phyloP scores from a whole-genome alignment of 192 early-diverging fungal genomes.

The Coemansia sp. region DNA sequence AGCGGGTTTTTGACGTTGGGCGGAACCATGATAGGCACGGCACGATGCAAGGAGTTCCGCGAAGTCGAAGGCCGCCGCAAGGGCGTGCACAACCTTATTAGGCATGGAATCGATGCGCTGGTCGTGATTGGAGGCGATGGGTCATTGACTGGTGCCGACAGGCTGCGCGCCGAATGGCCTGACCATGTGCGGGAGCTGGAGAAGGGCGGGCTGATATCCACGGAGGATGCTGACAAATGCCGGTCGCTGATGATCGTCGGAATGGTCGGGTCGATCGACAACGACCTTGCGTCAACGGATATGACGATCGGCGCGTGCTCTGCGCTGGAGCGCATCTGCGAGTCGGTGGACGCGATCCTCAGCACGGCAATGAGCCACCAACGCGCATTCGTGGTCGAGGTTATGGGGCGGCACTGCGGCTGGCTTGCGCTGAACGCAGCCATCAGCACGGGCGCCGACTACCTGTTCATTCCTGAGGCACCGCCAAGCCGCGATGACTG shows the following conservation, averaged over 20 bases:
- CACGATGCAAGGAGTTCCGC: slow-evolving; percentile 85
- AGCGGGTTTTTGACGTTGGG: slow-evolving; percentile 83
- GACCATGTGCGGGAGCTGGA: slow-evolving; percentile 79
- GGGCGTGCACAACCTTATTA: slow-evolving; percentile 83
- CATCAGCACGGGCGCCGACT: slow-evolving; percentile 90
- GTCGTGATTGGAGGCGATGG: slow-evolving; percentile 97
- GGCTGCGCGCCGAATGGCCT: slow-evolving; percentile 89
- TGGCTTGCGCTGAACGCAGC: slow-evolving; percentile 91
- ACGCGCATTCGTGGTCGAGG: slow-evolving; percentile 96
- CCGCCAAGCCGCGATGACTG: slow-evolving; percentile 87
- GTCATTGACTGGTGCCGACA: slow-evolving; percentile 93
- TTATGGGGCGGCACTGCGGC: slow-evolving; percentile 98
- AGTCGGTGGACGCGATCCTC: slow-evolving; percentile 88
- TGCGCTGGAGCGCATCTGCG: slow-evolving; percentile 93
- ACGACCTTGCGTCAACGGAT: slow-evolving; percentile 87
- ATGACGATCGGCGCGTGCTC: slow-evolving; percentile 97
- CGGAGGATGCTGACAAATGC: slow-evolving; percentile 63
- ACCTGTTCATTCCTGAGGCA: slow-evolving; percentile 93
- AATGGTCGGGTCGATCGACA: slow-evolving; percentile 96
- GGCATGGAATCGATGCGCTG: slow-evolving; percentile 91
- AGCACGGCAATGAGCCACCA: slow-evolving; percentile 94
- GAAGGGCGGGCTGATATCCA: slow-evolving; percentile 58
- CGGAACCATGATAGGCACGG: slow-evolving; percentile 94
- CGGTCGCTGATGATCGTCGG: slow-evolving; percentile 90
- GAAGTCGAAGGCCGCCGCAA: slow-evolving; percentile 81